Base-by-base conservation (phyloP, 176 grass and related monocot species). In the Tuctoria greenei region DNA sequence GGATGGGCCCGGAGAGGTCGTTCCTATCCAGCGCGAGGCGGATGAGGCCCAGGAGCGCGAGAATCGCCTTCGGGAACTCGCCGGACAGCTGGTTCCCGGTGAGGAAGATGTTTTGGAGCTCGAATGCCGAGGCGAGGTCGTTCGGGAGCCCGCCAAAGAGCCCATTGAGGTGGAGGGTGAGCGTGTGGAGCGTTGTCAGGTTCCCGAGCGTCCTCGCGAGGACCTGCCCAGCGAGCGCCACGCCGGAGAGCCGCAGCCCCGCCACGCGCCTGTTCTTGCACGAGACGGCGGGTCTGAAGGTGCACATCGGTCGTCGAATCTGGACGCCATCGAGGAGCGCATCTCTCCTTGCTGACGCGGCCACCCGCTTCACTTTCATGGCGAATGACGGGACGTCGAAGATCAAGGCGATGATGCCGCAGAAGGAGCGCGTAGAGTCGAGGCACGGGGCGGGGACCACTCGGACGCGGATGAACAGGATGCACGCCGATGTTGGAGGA, bases 401-500 rank as follows among this genome's bases (percentile, higher is more conserved):
- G n/a, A n/a, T n/a, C n/a, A n/a, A n/a, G n/a, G n/a, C n/a, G n/a
- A n/a, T n/a, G n/a, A n/a, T n/a, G n/a, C n/a, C n/a, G n/a, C n/a
- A n/a, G n/a, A n/a, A n/a, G n/a, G n/a, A n/a, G n/a, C n/a, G n/a
- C n/a, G n/a, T n/a, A n/a, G n/a, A n/a, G n/a, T n/a, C n/a, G n/a
- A n/a, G n/a, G n/a, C n/a, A n/a, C n/a, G n/a, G n/a, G n/a, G n/a
- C n/a, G n/a, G n/a, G n/a, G n/a, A n/a, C n/a, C n/a, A n/a, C n/a
- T n/a, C n/a, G n/a, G n/a, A n/a, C n/a, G n/a, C n/a, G n/a, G n/a
- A n/a, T 97, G 80, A 97, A 85, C 67, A 97, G 88, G 50, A 97
- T n/a, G 93, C 72, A 97, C 90, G 59, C 93, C 93, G 83, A 97
- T 93, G 88, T 97, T 97, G 73, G 93, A 97, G 52, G 85, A 88